These are phyloP conservation scores for Trichoderma guizhouense DNA, from an alignment of 2,329 filamentous ascomycete species.

Conservation along the genomic window DNA sequence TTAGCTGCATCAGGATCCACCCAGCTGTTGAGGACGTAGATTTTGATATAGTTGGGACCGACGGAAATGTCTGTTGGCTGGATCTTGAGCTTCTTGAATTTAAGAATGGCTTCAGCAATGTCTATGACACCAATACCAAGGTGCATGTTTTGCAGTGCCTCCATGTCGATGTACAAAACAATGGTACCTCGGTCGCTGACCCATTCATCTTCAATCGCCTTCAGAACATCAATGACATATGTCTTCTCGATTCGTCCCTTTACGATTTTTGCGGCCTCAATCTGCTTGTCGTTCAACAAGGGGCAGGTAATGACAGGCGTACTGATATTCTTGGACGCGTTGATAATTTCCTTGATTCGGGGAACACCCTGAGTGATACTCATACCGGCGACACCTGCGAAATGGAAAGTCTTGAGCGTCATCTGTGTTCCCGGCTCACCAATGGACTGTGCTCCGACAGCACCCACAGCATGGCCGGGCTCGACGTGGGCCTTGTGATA, in stretches of 20 bases:
- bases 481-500: constrained; percentile 90
- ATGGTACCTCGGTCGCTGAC: constrained; percentile 72
- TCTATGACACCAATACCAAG: constrained; percentile 72
- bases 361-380: constrained; percentile 98
- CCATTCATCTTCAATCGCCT: constrained; percentile 86
- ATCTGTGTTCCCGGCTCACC: constrained; percentile 98
- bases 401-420: constrained; percentile 99
- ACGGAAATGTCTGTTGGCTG: constrained; percentile 62
- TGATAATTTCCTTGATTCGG: constrained; percentile 99
- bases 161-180: constrained; percentile 75
- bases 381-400: constrained; percentile 98
- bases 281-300: constrained; percentile 69
- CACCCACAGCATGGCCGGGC: constrained; percentile 91
- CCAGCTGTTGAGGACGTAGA: constrained; percentile 58
- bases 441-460: constrained; percentile 95
- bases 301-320: constrained; percentile 91
- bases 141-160: constrained; percentile 75
- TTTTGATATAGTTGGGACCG: constrained; percentile 61
- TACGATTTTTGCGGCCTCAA: constrained; percentile 81
- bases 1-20: constrained; percentile 34
- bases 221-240: constrained; percentile 75
- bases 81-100: constrained; percentile 79
- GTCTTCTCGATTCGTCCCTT: constrained; percentile 96
- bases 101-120: constrained; percentile 73
- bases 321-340: constrained; percentile 89